These are phyloP conservation scores for Hericium erinaceus DNA, from an alignment of 768 basidiomycete species.

Conservation along the genomic window DNA sequence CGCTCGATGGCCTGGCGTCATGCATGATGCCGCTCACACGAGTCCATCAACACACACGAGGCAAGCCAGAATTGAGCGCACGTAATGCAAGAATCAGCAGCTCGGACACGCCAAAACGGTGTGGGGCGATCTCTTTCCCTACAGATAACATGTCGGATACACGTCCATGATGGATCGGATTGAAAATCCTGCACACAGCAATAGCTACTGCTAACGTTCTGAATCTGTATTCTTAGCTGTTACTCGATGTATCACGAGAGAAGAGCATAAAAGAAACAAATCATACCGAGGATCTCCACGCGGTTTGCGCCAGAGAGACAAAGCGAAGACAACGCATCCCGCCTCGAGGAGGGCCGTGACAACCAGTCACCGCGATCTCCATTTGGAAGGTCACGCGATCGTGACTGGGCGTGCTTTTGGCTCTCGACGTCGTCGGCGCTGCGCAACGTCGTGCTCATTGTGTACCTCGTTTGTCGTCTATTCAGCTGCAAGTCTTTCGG, in stretches of 20 bases:
- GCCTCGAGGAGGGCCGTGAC: neutral
- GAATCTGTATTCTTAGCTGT: too few relatives aligned
- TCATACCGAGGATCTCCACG: neutral
- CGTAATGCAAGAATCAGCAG: neutral
- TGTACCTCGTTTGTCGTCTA: neutral
- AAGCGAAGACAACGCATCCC: neutral
- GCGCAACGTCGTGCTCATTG: neutral
- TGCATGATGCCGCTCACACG: slow-evolving; percentile 15
- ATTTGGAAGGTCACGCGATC: neutral
- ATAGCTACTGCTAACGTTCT: too few relatives aligned
- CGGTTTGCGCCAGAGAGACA: neutral
- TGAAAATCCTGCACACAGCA: too few relatives aligned
- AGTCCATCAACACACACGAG: slow-evolving; percentile 1
- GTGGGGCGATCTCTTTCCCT: neutral
- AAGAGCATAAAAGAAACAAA: neutral
- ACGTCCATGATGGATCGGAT: too few relatives aligned
- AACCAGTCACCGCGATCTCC: neutral
- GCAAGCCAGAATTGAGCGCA: neutral
- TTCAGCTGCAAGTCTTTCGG: neutral
- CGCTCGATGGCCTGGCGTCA: slow-evolving; percentile 1
- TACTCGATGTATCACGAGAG: too few relatives aligned
- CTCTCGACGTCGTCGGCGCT: neutral
- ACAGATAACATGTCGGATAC: neutral
- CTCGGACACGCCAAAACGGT: neutral
- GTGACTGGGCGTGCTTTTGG: neutral